Evolutionary conservation across 257 asterid genomes (phyloP).

Genomic region (Solanum virginianum): DNA sequence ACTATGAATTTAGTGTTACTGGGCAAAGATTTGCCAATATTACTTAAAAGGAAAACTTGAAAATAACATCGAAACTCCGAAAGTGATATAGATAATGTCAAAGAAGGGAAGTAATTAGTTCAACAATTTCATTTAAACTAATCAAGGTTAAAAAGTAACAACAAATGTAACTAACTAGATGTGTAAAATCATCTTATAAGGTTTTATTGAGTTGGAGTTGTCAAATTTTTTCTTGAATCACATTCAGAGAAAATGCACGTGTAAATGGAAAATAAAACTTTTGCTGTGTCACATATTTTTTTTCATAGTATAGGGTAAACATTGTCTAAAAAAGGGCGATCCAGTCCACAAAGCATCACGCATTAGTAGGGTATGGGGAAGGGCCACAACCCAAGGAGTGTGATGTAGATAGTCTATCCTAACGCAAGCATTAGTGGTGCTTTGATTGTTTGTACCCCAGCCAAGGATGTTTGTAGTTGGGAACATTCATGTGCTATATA

Average conservation of each 20-base stretch:
- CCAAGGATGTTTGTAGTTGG: slow-evolving; percentile 18
- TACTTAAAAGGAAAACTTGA: neutral
- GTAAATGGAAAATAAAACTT: neutral
- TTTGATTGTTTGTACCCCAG: neutral
- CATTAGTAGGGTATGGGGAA: too few relatives aligned
- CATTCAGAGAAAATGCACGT: neutral
- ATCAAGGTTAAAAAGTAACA: neutral
- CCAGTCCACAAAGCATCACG: neutral
- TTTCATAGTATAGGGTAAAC: neutral
- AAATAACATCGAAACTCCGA: neutral
- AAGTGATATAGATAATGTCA: neutral
- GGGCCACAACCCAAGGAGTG: too few relatives aligned
- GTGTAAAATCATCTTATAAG: neutral
- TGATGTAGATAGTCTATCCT: too few relatives aligned
- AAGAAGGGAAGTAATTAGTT: neutral
- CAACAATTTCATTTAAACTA: neutral
- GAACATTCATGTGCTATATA: slow-evolving; percentile 24
- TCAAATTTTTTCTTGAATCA: neutral
- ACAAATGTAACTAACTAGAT: neutral
- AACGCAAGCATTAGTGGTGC: too few relatives aligned
- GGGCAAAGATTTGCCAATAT: neutral
- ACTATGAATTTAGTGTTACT: neutral
- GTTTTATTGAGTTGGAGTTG: neutral
- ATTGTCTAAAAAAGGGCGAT: neutral
- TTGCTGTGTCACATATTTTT: neutral